These are phyloP conservation scores for Leptographium galeiforme DNA, from an alignment of 2,329 filamentous ascomycete genomes.

Conservation along the genomic window DNA sequence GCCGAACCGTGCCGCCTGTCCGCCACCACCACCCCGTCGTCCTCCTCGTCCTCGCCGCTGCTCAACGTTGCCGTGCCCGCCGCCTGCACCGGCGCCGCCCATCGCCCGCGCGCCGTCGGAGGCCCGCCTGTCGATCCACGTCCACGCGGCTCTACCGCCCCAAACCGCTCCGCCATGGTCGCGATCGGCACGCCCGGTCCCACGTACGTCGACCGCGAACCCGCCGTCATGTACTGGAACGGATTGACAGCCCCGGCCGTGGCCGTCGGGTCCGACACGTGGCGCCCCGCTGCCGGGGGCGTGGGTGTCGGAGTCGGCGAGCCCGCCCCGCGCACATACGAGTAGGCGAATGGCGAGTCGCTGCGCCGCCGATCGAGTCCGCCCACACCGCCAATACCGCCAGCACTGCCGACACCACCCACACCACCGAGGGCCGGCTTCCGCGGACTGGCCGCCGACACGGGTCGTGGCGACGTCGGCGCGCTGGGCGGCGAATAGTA, in stretches of 20 bases:
- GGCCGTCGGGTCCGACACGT: constrained; percentile 29
- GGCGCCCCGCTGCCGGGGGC: constrained; percentile 20
- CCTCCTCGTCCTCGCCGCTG: not conserved
- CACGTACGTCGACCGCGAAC: constrained; percentile 24
- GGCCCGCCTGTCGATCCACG: constrained; percentile 1
- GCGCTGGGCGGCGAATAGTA: constrained; percentile 33
- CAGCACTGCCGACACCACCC: too few relatives aligned
- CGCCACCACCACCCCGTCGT: not conserved
- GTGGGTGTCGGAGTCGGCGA: constrained; percentile 12
- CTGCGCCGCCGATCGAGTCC: constrained; percentile 18
- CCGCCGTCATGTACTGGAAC: constrained; percentile 38
- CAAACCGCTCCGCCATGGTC: constrained; percentile 22
- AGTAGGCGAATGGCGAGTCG: constrained; percentile 31
- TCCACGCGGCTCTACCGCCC: constrained; percentile 14
- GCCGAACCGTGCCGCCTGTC: constrained; percentile 1
- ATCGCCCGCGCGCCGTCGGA: not conserved
- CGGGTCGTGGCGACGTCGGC: constrained; percentile 5
- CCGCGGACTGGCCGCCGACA: not conserved
- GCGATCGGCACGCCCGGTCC: constrained; percentile 14
- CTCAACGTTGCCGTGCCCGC: constrained; percentile 4
- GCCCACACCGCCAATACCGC: not conserved
- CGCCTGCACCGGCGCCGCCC: constrained; percentile 9
- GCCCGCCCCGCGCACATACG: constrained; percentile 22
- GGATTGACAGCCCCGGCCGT: constrained; percentile 26
- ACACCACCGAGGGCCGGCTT: too few relatives aligned